Evolutionary conservation across 1,284 basidiomycete species (phyloP).

Genomic region (Phlebopus sp.): DNA sequence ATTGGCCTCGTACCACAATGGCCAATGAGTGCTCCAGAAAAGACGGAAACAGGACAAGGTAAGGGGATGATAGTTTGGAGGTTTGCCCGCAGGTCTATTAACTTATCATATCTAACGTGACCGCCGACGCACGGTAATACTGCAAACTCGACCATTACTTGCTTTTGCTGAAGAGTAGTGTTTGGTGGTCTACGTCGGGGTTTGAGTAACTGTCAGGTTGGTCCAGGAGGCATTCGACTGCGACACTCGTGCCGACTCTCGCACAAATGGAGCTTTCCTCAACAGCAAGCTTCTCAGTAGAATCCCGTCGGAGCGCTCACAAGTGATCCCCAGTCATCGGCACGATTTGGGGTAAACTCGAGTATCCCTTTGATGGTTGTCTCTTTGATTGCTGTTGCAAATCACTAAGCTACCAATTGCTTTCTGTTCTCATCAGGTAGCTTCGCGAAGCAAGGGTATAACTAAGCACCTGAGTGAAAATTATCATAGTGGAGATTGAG

Average conservation of each 20-base stretch:
- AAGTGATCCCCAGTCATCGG: not conserved
- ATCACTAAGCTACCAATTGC: not conserved
- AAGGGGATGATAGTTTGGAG: not conserved
- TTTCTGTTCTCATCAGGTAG: not conserved
- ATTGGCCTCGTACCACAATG: conserved; percentile 18
- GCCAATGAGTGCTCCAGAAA: conserved; percentile 16
- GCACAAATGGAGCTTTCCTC: too few relatives aligned
- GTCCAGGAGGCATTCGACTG: too few relatives aligned
- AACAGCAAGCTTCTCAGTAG: too few relatives aligned
- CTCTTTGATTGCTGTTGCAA: not conserved
- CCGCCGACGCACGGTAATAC: too few relatives aligned
- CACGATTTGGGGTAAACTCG: not conserved
- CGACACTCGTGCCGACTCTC: not conserved
- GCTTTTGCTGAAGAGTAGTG: too few relatives aligned
- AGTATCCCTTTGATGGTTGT: not conserved
- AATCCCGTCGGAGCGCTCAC: too few relatives aligned
- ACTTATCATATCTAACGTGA: not conserved
- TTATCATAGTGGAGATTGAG: conserved; percentile 11
- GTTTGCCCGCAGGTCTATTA: not conserved
- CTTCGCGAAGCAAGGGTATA: not conserved
- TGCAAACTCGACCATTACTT: too few relatives aligned
- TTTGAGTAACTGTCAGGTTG: too few relatives aligned
- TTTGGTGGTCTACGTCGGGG: too few relatives aligned
- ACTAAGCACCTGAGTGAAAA: conserved; percentile 8
- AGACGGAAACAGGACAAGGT: conserved; percentile 4